Evolutionary conservation across 2,329 filamentous ascomycete genomes (phyloP), one percentile per base, ranked within the genome.

Genomic region (Fusarium longipes): DNA sequence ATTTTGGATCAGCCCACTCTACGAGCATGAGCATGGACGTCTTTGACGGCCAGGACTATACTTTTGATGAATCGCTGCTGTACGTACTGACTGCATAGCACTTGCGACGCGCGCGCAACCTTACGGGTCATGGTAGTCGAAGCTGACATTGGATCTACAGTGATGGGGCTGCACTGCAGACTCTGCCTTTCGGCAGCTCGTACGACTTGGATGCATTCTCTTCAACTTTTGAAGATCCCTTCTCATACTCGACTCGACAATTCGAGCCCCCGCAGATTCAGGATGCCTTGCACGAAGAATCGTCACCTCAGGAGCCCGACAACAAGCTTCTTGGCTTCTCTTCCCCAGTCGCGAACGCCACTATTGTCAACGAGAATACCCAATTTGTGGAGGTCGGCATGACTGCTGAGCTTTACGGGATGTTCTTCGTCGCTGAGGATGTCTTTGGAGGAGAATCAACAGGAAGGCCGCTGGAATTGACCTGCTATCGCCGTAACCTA

Each of bases 401-500:
- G 83, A 85, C 85, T 22, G 91, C 91, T 57, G 91, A 95, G 79
- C 82, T 95, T 14, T 92, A 93, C 73, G 92, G 92, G 84, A 94
- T 95, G 91, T 95, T 95, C 82, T 93, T 94, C 75, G 86, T 95
- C 25, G 92, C 92, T 42, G 92, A 95, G 76, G 91, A 93, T 71
- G 91, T 93, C 7, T 94, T 92, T 82, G 77, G 88, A 77, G 78
- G 87, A 79, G 81, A 87, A 48, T 83, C 79, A 43, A 77, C 80
- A 5, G 84, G 83, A 10, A 81, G 88, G 7, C 89, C 90, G 1
- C 85, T 91, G 49, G 95, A 98, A 80, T 81, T 98, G 76, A 98
- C 95, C 0, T 98, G 95, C 83, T 98, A 98, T 77, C 90, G 95
- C 40, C 88, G 95, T 49, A 98, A 98, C 74, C 83, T 98, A 44